A percentile compares a stretch with the other conserved stretches of the same genome.
Conservation (phyloP, 805 yeast species). For the Wickerhamiella alocasiicola region DNA sequence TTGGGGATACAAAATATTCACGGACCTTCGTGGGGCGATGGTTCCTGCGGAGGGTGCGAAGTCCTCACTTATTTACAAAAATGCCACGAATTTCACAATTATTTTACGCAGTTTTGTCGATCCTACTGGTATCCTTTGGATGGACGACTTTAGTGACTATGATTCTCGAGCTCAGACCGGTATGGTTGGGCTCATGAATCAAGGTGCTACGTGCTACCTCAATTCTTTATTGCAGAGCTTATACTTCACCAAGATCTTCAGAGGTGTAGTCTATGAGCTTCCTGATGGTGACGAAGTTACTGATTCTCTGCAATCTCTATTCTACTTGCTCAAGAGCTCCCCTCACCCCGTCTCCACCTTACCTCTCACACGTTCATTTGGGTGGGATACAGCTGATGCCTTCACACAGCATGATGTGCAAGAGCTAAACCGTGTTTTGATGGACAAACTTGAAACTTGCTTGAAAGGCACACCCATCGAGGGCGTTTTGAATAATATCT, state of each 20-base stretch:
- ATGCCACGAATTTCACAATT: slow-evolving; percentile 57
- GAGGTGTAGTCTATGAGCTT: slow-evolving; percentile 77
- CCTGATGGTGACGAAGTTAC: slow-evolving; percentile 68
- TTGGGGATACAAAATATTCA: slow-evolving; percentile 88
- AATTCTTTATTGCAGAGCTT: slow-evolving; percentile 87
- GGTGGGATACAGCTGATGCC: slow-evolving; percentile 94
- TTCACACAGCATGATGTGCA: slow-evolving; percentile 98
- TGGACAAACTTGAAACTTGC: slow-evolving; percentile 83
- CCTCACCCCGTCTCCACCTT: slow-evolving; percentile 67
- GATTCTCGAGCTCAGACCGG: slow-evolving; percentile 84
- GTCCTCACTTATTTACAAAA: slow-evolving; percentile 38
- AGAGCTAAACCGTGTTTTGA: slow-evolving; percentile 83
- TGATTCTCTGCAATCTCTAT: slow-evolving; percentile 74
- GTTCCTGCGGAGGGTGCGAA: slow-evolving; percentile 16
- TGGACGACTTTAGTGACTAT: slow-evolving; percentile 56
- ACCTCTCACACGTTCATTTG: slow-evolving; percentile 83
- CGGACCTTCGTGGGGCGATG: slow-evolving; percentile 41
- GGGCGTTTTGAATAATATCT: slow-evolving; percentile 61
- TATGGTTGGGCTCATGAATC: slow-evolving; percentile 83
- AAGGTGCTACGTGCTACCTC: slow-evolving; percentile 96
- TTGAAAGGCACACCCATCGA: slow-evolving; percentile 84
- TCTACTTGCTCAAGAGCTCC: slow-evolving; percentile 66
- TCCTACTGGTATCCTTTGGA: slow-evolving; percentile 87
- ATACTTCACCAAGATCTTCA: slow-evolving; percentile 68
- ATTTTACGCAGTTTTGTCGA: slow-evolving; percentile 70